Conservation (phyloP, 306 rosid genomes). For the Lathyrus aphaca region DNA sequence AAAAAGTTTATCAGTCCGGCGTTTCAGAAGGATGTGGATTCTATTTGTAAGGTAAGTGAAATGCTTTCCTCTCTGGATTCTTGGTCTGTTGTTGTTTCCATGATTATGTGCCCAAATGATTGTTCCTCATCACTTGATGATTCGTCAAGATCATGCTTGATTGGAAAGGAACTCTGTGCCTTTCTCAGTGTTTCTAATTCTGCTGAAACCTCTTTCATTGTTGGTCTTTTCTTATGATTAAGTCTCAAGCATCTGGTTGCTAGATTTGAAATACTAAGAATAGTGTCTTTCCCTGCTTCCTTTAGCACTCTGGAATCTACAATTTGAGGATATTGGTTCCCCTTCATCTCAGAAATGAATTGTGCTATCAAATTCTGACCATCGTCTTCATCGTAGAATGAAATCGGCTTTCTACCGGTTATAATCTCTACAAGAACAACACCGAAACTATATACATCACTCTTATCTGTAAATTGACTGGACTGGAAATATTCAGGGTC, state of each 20-base stretch:
- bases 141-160: conserved; percentile 20
- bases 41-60: conserved; percentile 28
- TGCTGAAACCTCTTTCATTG: conserved; percentile 56
- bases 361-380: conserved; percentile 47
- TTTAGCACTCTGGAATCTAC: conserved; percentile 44
- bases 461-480: conserved; percentile 57
- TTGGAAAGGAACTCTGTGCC: conserved; percentile 37
- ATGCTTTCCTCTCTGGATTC: conserved; percentile 43
- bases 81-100: conserved; percentile 11
- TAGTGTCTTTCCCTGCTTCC: conserved; percentile 44
- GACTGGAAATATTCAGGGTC: conserved; percentile 71
- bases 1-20: background rate
- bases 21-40: conserved; percentile 33
- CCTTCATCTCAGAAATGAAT: conserved; percentile 49
- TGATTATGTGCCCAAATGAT: background rate
- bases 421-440: conserved; percentile 62
- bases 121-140: conserved; percentile 4
- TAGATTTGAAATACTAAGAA: conserved; percentile 51
- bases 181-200: conserved; percentile 56
- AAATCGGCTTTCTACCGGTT: conserved; percentile 49
- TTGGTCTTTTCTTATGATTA: conserved; percentile 59
- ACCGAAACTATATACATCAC: conserved; percentile 64
- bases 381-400: conserved; percentile 39
- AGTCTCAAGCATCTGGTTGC: conserved; percentile 60
- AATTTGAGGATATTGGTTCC: conserved; percentile 38